Conservation (phyloP, 768 basidiomycete species). For the Asterophora lycoperdoides region DNA sequence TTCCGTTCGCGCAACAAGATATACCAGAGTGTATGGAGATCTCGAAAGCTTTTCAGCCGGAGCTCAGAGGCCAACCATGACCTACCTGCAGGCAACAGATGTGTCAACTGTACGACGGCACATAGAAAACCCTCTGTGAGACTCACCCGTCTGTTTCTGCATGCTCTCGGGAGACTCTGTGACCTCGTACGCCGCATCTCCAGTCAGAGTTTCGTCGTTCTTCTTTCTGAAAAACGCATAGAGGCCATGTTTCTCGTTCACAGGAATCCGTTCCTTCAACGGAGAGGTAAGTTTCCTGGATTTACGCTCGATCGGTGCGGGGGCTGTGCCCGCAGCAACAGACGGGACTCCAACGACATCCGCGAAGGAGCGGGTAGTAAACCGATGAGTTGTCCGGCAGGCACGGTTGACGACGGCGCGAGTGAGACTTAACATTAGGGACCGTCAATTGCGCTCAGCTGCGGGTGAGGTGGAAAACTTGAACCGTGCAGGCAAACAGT, state of each 20-base stretch:
- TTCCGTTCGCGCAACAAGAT: conserved; percentile 85
- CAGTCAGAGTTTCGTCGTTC: conserved; percentile 37
- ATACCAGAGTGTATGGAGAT: conserved; percentile 95
- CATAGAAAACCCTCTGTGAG: neutral
- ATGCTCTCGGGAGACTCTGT: conserved; percentile 31
- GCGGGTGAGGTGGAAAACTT: neutral
- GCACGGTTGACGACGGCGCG: conserved; percentile 10
- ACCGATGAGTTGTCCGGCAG: conserved; percentile 4
- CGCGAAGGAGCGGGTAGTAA: conserved; percentile 23
- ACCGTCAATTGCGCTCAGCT: neutral
- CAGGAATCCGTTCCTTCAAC: conserved; percentile 27
- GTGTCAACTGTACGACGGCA: neutral
- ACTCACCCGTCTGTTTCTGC: conserved; percentile 27
- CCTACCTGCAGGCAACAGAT: conserved; percentile 53
- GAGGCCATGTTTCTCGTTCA: conserved; percentile 64
- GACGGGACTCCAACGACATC: conserved; percentile 18
- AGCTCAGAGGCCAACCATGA: conserved; percentile 86
- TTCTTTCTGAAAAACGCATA: conserved; percentile 72
- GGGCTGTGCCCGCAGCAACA: conserved; percentile 2
- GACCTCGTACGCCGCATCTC: conserved; percentile 50
- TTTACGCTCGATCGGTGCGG: conserved; percentile 3
- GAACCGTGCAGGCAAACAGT: conserved; percentile 3
- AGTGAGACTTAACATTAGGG: conserved; percentile 12
- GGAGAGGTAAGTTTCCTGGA: conserved; percentile 8
- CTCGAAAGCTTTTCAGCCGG: conserved; percentile 85